Evolutionary conservation across 768 basidiomycete genomes (phyloP), one percentile per base, ranked within the genome.

Genomic region (Pulveroboletus sp.): DNA sequence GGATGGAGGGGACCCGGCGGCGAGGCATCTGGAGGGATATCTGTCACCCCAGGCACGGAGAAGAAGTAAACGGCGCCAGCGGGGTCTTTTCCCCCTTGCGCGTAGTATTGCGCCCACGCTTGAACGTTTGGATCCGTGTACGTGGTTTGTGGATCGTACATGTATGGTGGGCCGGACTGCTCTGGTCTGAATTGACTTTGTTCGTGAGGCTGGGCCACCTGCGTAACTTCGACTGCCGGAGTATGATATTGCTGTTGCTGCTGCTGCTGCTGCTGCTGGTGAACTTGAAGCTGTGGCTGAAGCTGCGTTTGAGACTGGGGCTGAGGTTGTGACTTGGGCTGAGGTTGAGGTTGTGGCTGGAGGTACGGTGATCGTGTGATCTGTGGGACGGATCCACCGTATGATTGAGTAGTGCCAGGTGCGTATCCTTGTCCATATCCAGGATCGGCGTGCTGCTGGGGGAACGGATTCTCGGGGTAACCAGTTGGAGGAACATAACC

Each of bases 41-140:
- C 81, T 57, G 79, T 83, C 39, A 91, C 74, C 3, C 87, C 89
- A 7, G 88, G 89, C 1, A 91, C 81, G 3, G 80, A 82, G 43
- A 85, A 68, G 58, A 93, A 93, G 69, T 93, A 93, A 35, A 91
- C 85, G 8, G 84, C 73, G 8, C 90, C 90, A 6, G 85, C 81
- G 0, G 74, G 65, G 51, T 91, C 89, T 40, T 68, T 79, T 4
- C 89, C 89, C 24, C 90, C 90, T 51, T 84, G 80, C 0, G 83
- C 82, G 62, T 92, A 92, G 66, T 93, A 93, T 57, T 82, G 78
- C 6, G 87, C 89, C 89, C 89, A 92, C 0, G 86, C 86, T 62
- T 91, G 89, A 18, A 84, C 88, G 54, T 89, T 89, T 47, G 82
- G 79, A 63, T 93, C 89, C 14, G 80, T 68, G 57, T 93, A 93